Percentiles rank a stretch among this genome's conserved stretches.
These are phyloP conservation scores for Paramecium biaurelia DNA, from an alignment of 73 alveolate genomes.

Conservation along the genomic window DNA sequence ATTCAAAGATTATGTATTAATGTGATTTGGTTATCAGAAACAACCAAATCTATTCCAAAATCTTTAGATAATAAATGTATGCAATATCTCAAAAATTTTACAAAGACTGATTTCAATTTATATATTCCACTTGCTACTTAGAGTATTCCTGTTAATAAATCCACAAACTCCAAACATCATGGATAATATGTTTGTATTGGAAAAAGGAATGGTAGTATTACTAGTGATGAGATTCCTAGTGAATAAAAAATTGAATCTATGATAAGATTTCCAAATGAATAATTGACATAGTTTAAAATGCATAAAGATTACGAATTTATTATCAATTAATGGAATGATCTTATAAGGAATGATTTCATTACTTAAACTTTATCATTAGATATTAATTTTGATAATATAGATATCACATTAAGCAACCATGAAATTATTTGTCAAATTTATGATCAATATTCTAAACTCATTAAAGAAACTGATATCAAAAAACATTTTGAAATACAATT, in stretches of 20 bases:
- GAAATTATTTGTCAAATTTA: neutral
- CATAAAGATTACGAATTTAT: neutral
- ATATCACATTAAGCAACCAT: neutral
- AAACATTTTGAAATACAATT: neutral
- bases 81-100: neutral
- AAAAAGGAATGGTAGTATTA: neutral
- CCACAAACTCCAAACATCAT: neutral
- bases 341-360: neutral
- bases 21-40: neutral
- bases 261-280: neutral
- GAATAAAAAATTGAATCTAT: neutral
- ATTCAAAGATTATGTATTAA: neutral
- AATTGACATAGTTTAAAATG: neutral
- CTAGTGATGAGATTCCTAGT: neutral
- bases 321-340: neutral
- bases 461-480: neutral
- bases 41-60: neutral
- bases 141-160: neutral
- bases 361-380: neutral
- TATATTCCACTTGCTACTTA: conserved; percentile 11
- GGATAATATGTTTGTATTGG: neutral
- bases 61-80: neutral
- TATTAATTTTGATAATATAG: neutral
- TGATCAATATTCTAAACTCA: neutral
- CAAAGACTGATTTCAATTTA: neutral